Percentiles rank a stretch among this genome's conserved stretches.
Evolutionary conservation across 2,329 filamentous ascomycete species (phyloP).

Genomic region (Dryadomyces quercivorus): DNA sequence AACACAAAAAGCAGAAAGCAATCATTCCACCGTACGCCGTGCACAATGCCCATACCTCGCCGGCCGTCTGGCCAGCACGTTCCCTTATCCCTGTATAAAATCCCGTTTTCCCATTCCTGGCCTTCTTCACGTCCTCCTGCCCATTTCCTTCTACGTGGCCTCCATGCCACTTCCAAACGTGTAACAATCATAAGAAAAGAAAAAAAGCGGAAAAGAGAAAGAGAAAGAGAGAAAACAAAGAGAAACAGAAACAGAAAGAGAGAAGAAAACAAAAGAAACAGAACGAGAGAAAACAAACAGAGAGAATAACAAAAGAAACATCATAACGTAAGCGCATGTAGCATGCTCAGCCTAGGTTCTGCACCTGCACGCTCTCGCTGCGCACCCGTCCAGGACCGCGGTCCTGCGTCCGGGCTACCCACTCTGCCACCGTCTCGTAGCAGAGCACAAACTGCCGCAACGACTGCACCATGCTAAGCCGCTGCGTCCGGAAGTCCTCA

Average conservation of each 20-base stretch:
- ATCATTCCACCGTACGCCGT: no score
- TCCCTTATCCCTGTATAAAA: no score
- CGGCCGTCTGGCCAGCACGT: no score
- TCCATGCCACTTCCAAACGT: no score
- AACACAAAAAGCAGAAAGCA: no score
- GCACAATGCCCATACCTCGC: no score
- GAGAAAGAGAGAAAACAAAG: neutral
- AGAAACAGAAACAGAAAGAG: neutral
- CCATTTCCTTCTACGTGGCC: no score
- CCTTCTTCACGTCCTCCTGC: no score
- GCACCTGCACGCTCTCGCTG: constrained; percentile 11
- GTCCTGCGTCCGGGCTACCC: constrained; percentile 48
- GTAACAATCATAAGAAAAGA: neutral
- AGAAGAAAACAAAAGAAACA: constrained; percentile 1
- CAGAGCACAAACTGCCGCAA: constrained; percentile 88
- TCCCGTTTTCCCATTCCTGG: no score
- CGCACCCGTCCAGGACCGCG: constrained; percentile 8
- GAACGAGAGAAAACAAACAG: neutral
- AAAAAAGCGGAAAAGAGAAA: neutral
- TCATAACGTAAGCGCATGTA: neutral
- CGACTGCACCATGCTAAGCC: constrained; percentile 94
- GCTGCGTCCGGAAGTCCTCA: constrained; percentile 77
- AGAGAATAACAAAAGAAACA: neutral
- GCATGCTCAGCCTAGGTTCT: neutral
- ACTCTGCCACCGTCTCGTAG: constrained; percentile 90